Base-by-base conservation (phyloP, 306 rosid genomes). In the Rubus idaeus region DNA sequence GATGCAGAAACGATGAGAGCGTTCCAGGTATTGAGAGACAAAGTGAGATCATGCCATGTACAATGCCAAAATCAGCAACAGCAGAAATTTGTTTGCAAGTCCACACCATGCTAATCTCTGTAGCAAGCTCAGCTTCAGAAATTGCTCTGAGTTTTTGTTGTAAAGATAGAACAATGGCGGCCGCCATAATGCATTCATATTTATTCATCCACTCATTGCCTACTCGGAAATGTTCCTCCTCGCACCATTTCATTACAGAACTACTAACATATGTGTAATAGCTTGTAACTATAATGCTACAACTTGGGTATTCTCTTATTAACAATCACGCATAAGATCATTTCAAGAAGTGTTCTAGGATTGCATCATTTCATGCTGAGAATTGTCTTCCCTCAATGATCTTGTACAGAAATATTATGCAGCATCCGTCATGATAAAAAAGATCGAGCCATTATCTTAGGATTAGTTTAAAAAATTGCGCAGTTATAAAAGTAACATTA, bases 1-100 rank as follows among this genome's bases (percentile, higher is more conserved):
- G 98, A 96, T 79, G 97, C 78, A 50, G 99, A 96, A 76, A 96
- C 99, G 21, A 96, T 91, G 97, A 92, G 89, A 73, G 99, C 97
- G 7, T 96, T 96, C 77, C 93, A 96, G 78, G 99, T 92, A 81
- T 82, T 96, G 86, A 88, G 99, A 79, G 99, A 96, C 17, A 92
- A 92, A 74, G 98, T 97, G 1, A 87, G 94, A 82, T 82, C 91
- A 64, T 96, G 99, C 82, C 97, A 89, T 68, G 85, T 83, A 65
- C 96, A 95, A 72, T 90, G 90, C 84, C 97, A 95, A 64, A 91
- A 71, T 79, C 98, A 92, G 73, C 96, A 87, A 71, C 88, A 76
- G 64, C 89, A 87, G 3, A 92, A 89, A 84, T 57, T 84, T 13
- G 80, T 82, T 3, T 89, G 96, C 91, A 85, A 91, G 78, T 70